Base-by-base conservation (phyloP, 2,329 filamentous ascomycete species). In the Alternaria conjuncta region DNA sequence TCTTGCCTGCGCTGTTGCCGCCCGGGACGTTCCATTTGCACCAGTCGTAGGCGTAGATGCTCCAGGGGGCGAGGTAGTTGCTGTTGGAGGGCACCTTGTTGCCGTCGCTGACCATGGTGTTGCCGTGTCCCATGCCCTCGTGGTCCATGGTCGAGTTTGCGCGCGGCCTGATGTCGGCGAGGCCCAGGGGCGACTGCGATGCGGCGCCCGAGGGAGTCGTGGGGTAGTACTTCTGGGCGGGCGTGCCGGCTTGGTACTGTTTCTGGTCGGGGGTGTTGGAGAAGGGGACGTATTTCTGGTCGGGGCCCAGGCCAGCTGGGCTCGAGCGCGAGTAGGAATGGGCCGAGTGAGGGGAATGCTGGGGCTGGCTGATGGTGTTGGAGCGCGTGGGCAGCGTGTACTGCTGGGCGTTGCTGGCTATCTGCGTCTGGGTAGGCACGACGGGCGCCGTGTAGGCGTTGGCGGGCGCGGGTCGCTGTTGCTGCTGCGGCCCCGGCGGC, bases 31-130 rank as follows among this genome's bases (percentile, higher is more conserved):
- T 89, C 95, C 96, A 99, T 82, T 99, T 99, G 84, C 96, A 99
- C 96, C 96, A 99, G 82, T 99, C 96, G 74, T 97, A 95, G 12
- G 96, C 95, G 79, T 98, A 99, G 59, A 97, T 90, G 13, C 94
- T 91, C 93, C 96, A 99, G 0, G 95, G 94, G 5, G 95, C 94
- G 67, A 97, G 83, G 77, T 97, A 97, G 79, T 95, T 97, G 84
- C 93, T 97, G 67, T 95, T 96, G 6, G 77, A 92, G 80, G 77
- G 90, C 66, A 88, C 78, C 76, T 88, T 87, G 67, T 88, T 87
- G 55, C 89, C 84, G 74, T 94, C 92, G 76, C 91, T 91, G 55
- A 87, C 86, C 69, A 80, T 85, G 80, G 81, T 79, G 46, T 67
- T 67, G 47, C 83, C 84, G 3, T 86, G 84, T 30, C 89, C 90